Evolutionary conservation across 495 filamentous ascomycete genomes (phyloP).

Genomic region (Chlorociboria aeruginascens): DNA sequence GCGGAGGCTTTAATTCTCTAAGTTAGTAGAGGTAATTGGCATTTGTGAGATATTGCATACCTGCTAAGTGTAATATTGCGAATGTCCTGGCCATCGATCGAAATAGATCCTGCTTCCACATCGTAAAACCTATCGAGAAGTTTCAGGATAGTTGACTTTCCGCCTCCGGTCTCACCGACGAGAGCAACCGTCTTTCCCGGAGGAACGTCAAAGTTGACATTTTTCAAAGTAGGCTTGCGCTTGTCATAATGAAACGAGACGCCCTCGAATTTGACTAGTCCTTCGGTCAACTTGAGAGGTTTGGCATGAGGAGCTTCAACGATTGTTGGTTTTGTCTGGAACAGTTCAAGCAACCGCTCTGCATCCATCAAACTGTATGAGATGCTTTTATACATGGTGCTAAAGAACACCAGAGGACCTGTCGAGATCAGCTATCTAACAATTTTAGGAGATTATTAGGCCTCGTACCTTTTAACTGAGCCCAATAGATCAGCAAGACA

Average conservation of each 20-base stretch:
- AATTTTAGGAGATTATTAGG: not conserved
- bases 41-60: constrained; percentile 15
- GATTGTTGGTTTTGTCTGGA: constrained; percentile 54
- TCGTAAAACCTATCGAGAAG: constrained; percentile 65
- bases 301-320: constrained; percentile 41
- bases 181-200: constrained; percentile 58
- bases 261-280: constrained; percentile 49
- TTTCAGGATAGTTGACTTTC: constrained; percentile 68
- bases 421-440: constrained; percentile 18
- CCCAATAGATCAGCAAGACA: constrained; percentile 61
- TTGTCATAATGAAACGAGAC: constrained; percentile 63
- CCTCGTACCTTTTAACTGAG: constrained; percentile 31
- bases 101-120: constrained; percentile 46
- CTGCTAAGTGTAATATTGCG: constrained; percentile 49
- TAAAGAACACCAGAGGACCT: constrained; percentile 51
- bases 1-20: constrained; percentile 38
- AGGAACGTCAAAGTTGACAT: constrained; percentile 46
- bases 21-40: constrained; percentile 9
- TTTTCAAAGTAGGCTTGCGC: constrained; percentile 51
- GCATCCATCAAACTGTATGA: constrained; percentile 54
- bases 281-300: constrained; percentile 42
- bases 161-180: constrained; percentile 65
- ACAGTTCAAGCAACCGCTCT: constrained; percentile 58
- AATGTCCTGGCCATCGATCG: constrained; percentile 67
- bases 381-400: constrained; percentile 45